Percentiles rank a stretch among this genome's conserved stretches.
Evolutionary conservation across 768 basidiomycete genomes (phyloP).

Genomic region (Tricholoma flavovirens): DNA sequence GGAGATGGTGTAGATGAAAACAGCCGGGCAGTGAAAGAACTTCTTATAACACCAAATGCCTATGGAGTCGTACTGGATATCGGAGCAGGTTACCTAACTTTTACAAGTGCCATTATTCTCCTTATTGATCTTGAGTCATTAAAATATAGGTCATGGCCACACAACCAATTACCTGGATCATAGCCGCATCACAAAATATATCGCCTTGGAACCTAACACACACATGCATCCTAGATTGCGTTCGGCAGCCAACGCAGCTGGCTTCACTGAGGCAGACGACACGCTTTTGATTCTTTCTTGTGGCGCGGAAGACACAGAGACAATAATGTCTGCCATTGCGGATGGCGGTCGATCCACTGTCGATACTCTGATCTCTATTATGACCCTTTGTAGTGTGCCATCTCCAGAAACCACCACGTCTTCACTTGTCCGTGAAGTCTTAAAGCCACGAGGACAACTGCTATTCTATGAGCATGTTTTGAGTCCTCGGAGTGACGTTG

Average conservation of each 20-base stretch:
- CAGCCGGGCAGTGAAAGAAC: constrained; percentile 33
- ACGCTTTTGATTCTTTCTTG: constrained; percentile 52
- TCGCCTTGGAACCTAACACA: constrained; percentile 68
- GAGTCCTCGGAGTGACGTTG: constrained; percentile 45
- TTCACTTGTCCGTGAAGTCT: constrained; percentile 41
- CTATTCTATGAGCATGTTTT: constrained; percentile 70
- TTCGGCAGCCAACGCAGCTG: not conserved
- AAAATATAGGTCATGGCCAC: constrained; percentile 54
- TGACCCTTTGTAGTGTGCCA: constrained; percentile 65
- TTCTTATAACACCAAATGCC: constrained; percentile 49
- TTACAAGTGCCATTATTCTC: not conserved
- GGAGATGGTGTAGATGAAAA: constrained; percentile 42
- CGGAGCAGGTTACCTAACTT: constrained; percentile 8
- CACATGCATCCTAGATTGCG: constrained; percentile 46
- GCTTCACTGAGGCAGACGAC: constrained; percentile 36
- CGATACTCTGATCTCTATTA: constrained; percentile 59
- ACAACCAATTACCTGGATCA: constrained; percentile 49
- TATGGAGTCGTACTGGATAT: constrained; percentile 57
- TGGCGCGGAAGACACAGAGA: constrained; percentile 53
- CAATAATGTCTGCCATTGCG: constrained; percentile 36
- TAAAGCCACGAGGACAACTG: constrained; percentile 60
- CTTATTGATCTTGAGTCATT: not conserved
- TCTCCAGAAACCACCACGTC: constrained; percentile 43
- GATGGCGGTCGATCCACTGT: constrained; percentile 24
- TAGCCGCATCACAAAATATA: constrained; percentile 50